Base-by-base conservation (phyloP, 768 basidiomycete species). In the Kwoniella sp. region DNA sequence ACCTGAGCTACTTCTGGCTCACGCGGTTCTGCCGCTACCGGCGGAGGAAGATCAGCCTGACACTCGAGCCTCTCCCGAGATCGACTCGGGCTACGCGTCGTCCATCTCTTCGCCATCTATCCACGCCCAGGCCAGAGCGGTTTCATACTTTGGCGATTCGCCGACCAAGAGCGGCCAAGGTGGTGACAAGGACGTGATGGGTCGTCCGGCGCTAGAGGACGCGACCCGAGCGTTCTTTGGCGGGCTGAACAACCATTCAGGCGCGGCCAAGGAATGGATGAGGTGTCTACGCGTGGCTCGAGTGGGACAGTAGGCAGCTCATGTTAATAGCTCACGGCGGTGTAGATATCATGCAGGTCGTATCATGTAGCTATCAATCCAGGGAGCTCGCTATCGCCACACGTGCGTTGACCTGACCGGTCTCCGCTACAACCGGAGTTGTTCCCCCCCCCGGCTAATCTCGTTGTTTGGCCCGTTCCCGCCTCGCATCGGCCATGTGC, bases 171-270 rank as follows among this genome's bases (percentile, higher is more conserved):
- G 17, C 37, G 5, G 23, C 46, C 3, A 9, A 6, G 22, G 19
- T 23, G 10, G 2, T n/a, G 12, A 43, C 4, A 31, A 53, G 41
- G 36, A 53, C 20, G 43, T n/a, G 26, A 61, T 55, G 59, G 37
- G 23, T 20, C 28, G 12, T 15, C 47, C 52, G 3, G 34, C 25
- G 11, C 54, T 76, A 71, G 73, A 70, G 50, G 78, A 83, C 40
- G 83, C 83, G 0, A 79, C 79, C 5, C 80, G 80, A 78, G 83
- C 85, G 0, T 87, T 85, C 74, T 77, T 79, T 49, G 85, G 85
- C 14, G 85, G 85, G 12, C 73, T 86, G 62, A 89, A 87, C 64
- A 82, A 82, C 49, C 86, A 87, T 61, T 83, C 83, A 17, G 59
- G 47, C 23, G 70, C 70, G 7, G 70, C 70, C 10, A 72, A 64